Evolutionary conservation across 441 rosid genomes (phyloP).

Genomic region (Syzygium malaccense): DNA sequence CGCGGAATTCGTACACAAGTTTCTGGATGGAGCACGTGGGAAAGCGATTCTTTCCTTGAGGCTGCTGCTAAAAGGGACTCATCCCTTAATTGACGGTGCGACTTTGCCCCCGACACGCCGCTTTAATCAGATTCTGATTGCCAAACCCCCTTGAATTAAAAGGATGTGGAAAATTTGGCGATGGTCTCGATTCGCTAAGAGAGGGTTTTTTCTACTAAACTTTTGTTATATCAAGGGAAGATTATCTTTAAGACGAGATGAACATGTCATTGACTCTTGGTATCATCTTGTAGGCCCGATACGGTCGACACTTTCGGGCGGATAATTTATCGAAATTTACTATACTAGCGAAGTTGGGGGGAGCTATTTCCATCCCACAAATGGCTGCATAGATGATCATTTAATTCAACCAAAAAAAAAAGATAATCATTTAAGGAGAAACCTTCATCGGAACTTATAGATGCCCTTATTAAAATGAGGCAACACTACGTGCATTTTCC

Average conservation of each 20-base stretch:
- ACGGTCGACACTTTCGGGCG: neutral
- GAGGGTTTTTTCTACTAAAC: neutral
- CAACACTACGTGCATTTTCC: neutral
- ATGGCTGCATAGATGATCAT: neutral
- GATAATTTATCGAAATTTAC: neutral
- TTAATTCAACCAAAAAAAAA: neutral
- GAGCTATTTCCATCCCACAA: neutral
- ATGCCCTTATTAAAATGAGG: neutral
- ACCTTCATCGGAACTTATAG: neutral
- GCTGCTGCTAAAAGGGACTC: neutral
- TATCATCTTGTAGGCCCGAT: neutral
- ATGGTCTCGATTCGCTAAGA: neutral
- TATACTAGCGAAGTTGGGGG: neutral
- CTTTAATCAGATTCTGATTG: neutral
- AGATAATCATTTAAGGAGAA: neutral
- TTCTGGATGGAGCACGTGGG: neutral
- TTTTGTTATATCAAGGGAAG: neutral
- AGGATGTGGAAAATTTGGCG: neutral
- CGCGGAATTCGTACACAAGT: neutral
- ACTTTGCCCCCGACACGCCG: neutral
- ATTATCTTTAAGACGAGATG: neutral
- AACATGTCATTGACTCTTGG: neutral
- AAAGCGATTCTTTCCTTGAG: neutral
- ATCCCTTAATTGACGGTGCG: neutral
- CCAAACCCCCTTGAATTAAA: neutral